Base-by-base conservation (phyloP, 2,329 filamentous ascomycete species). In the Didymella pinodella region DNA sequence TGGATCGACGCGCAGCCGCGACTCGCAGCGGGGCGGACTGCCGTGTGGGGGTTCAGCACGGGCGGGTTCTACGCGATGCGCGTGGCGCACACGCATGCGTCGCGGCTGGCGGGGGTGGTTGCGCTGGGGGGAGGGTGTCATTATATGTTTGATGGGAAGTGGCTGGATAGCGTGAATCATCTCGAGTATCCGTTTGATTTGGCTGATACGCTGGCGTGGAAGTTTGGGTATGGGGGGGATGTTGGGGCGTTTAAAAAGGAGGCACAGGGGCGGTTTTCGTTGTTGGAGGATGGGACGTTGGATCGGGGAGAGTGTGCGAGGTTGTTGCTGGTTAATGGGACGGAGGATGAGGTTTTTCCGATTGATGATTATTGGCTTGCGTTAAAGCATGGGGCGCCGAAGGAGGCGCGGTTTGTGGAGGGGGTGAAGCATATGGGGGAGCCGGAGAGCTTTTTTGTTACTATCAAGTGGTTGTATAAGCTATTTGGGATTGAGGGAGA, bases 181-280 rank as follows among this genome's bases (percentile, higher is more conserved):
- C 75, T 86, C 29, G 85, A 87, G 68, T 88, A 87, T 67, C 85
- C 85, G 0, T 87, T 87, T 65, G 85, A 86, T 54, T 77, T 84
- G 4, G 82, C 81, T 5, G 76, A 79, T 55, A 84, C 82, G 0
- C 68, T 85, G 34, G 79, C 80, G 6, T 78, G 82, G 65, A 85
- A 85, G 60, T 85, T 67, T 61, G 77, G 77, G 1, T 79, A 79
- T 52, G 76, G 75, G 2, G 46, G 66, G 31, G 74, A 78, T 31
- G 61, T 78, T 4, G 68, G 70, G 34, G 48, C 57, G 2, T 85
- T 85, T 74, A 84, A 83, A 65, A 64, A 73, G 16, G 82, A 84
- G 54, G 82, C 78, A 0, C 72, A 70, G 49, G 51, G 60, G 57
- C 84, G 82, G 68, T 87, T 84, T 69, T 86, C 83, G 12, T 72